phyloP scores from a whole-genome alignment of 2,329 filamentous ascomycete genomes.

The Talaromyces sp. region DNA sequence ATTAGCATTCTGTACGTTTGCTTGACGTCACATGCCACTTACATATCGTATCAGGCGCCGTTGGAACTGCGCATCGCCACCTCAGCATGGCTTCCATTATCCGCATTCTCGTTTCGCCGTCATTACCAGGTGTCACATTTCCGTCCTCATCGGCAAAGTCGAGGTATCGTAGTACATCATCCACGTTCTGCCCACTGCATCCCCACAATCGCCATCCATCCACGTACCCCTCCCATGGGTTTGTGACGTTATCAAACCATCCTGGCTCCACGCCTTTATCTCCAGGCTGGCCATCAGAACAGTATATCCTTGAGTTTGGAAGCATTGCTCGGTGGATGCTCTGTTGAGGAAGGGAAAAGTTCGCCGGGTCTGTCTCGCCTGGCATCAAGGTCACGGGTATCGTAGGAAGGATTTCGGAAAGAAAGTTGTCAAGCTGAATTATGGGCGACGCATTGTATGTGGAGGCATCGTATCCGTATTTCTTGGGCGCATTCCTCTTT shows the following conservation, averaged over 20 bases:
- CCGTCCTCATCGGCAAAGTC: constrained; percentile 39
- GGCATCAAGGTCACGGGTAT: constrained; percentile 87
- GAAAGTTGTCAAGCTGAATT: constrained; percentile 75
- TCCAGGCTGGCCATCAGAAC: constrained; percentile 28
- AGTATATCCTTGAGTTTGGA: constrained; percentile 66
- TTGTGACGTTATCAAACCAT: constrained; percentile 86
- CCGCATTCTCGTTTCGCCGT: constrained; percentile 65
- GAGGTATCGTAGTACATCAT: constrained; percentile 90
- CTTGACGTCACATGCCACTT: constrained; percentile 33
- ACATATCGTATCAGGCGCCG: constrained; percentile 93
- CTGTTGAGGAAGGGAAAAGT: constrained; percentile 85
- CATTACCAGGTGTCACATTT: constrained; percentile 18
- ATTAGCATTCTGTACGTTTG: constrained; percentile 10
- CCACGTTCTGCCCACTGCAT: constrained; percentile 85
- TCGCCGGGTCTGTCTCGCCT: constrained; percentile 78
- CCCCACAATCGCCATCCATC: constrained; percentile 86
- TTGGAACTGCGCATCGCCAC: constrained; percentile 88
- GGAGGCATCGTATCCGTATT: constrained; percentile 90
- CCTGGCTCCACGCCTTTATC: constrained; percentile 46
- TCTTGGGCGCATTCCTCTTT: constrained; percentile 57
- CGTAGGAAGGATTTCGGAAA: constrained; percentile 73
- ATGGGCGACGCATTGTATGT: constrained; percentile 84
- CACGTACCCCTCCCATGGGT: constrained; percentile 86
- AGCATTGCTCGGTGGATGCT: constrained; percentile 92
- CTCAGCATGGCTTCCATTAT: constrained; percentile 94